Percentiles rank a stretch among this genome's conserved stretches.
Conservation (phyloP, 306 rosid genomes). For the Potentilla sterilis region DNA sequence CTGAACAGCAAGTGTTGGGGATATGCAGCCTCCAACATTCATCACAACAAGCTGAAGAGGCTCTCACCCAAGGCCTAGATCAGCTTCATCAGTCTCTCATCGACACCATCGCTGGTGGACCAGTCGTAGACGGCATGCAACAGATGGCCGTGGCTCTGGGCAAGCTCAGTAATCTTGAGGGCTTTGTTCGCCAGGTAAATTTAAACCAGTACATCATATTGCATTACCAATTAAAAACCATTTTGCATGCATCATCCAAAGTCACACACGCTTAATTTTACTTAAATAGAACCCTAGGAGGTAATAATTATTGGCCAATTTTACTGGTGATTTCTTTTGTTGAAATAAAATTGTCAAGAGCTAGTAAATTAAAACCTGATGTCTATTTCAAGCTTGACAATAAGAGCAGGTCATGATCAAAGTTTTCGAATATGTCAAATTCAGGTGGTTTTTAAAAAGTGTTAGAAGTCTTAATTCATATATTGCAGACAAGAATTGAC, state of each 20-base stretch:
- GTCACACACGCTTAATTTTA: not conserved
- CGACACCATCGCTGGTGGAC: slow-evolving; percentile 57
- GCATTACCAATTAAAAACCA: not conserved
- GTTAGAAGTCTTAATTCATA: not conserved
- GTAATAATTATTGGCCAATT: not conserved
- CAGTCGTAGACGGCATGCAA: slow-evolving; percentile 57
- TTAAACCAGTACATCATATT: not conserved
- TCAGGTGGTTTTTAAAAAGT: slow-evolving; percentile 18
- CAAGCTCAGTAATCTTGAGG: slow-evolving; percentile 78
- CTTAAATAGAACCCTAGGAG: not conserved
- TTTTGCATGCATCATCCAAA: slow-evolving; percentile 1
- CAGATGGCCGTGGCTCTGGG: slow-evolving; percentile 77
- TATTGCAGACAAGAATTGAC: slow-evolving; percentile 13
- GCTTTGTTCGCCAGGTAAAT: slow-evolving; percentile 76
- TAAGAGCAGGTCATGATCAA: not conserved
- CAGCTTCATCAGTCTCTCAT: slow-evolving; percentile 80
- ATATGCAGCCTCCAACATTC: slow-evolving; percentile 61
- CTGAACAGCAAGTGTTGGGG: slow-evolving; percentile 74
- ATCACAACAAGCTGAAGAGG: slow-evolving; percentile 81
- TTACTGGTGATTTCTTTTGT: not conserved
- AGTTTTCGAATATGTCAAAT: not conserved
- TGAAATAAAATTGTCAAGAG: not conserved
- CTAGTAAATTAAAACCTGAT: not conserved
- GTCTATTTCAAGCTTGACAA: slow-evolving; percentile 2
- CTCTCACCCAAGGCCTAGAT: slow-evolving; percentile 77